Evolutionary conservation across 345 rosid species (phyloP).

Genomic region (Mercurialis annua): DNA sequence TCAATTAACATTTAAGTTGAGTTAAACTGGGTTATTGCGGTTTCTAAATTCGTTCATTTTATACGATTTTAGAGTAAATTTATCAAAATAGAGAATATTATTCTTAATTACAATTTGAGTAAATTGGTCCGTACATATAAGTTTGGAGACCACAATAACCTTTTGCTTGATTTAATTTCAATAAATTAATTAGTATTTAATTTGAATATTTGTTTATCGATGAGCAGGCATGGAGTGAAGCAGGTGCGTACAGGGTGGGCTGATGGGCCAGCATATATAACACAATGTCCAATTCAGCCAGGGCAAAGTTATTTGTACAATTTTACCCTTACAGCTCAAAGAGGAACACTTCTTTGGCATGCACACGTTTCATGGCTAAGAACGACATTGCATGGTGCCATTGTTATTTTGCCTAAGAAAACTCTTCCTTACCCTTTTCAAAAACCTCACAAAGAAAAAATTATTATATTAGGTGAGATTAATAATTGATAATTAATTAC

Average conservation of each 20-base stretch:
- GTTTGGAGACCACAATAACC: no score
- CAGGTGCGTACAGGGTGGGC: slow-evolving; percentile 67
- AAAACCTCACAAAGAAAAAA: slow-evolving; percentile 52
- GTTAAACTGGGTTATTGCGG: no score
- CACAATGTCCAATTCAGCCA: slow-evolving; percentile 34
- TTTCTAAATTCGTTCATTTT: no score
- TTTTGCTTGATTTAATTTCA: no score
- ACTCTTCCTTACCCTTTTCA: slow-evolving; percentile 63
- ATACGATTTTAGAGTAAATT: no score
- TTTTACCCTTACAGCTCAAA: slow-evolving; percentile 64
- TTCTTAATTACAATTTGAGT: no score
- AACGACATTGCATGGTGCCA: slow-evolving; percentile 63
- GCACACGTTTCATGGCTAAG: slow-evolving; percentile 81
- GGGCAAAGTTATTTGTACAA: slow-evolving; percentile 49
- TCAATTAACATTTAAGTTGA: no score
- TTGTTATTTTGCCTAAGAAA: slow-evolving; percentile 60
- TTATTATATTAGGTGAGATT: slow-evolving; percentile 47
- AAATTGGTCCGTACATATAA: no score
- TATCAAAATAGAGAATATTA: no score
- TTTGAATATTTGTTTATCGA: no score
- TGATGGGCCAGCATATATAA: slow-evolving; percentile 71
- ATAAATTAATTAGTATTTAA: no score
- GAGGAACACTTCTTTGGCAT: slow-evolving; percentile 78
- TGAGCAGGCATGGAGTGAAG: slow-evolving; percentile 75
- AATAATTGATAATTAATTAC: no score